Conservation (phyloP, 1,284 basidiomycete genomes). For the Heterobasidion irregulare region DNA sequence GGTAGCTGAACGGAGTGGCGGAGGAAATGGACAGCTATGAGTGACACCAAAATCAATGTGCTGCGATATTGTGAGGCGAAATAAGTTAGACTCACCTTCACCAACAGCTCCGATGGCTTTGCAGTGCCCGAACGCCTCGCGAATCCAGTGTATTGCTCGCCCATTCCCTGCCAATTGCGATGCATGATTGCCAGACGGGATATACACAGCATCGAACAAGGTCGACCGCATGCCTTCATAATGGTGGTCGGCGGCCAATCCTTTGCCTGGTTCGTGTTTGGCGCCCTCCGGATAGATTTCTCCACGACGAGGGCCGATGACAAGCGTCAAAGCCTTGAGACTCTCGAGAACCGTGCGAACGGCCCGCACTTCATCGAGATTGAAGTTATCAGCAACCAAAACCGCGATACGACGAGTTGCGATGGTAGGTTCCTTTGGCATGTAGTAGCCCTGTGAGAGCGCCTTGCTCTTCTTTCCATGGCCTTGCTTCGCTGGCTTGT, state of each 20-base stretch:
- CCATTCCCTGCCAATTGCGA: conserved; percentile 45
- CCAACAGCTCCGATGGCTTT: conserved; percentile 73
- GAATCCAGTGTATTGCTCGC: conserved; percentile 59
- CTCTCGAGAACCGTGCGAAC: conserved; percentile 40
- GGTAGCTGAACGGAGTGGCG: conserved; percentile 37
- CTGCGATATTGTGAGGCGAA: not conserved
- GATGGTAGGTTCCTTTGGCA: conserved; percentile 57
- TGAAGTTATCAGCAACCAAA: conserved; percentile 68
- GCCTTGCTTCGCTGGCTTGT: conserved; percentile 38
- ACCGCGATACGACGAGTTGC: conserved; percentile 66
- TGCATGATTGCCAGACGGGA: conserved; percentile 57
- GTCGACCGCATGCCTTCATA: conserved; percentile 74
- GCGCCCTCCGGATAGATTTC: conserved; percentile 37
- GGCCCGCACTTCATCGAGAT: conserved; percentile 45
- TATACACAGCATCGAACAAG: conserved; percentile 70
- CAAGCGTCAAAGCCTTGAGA: conserved; percentile 45
- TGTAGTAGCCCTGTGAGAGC: conserved; percentile 54
- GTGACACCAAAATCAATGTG: not conserved
- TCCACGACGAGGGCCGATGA: conserved; percentile 66
- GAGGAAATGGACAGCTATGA: conserved; percentile 39
- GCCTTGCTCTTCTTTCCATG: conserved; percentile 45
- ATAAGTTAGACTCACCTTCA: conserved; percentile 33
- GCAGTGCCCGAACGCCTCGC: conserved; percentile 75
- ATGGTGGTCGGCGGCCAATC: conserved; percentile 54
- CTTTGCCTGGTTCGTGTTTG: conserved; percentile 22